Percentiles rank a stretch among this genome's conserved stretches.
Evolutionary conservation across 306 rosid genomes (phyloP).

Genomic region (Nissolia schottii): DNA sequence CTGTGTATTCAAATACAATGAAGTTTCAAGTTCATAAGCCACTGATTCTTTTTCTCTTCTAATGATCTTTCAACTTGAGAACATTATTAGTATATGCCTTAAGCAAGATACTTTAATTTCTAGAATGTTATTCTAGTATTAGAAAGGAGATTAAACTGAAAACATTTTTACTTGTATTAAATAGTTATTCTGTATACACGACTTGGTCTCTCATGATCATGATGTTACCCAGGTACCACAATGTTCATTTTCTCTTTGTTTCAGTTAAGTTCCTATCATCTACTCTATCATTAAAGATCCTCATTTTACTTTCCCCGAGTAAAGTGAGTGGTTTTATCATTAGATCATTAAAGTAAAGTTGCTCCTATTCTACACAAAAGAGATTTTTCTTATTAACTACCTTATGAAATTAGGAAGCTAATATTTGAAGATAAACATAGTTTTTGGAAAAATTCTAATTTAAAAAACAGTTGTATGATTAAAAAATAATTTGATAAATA

Average conservation of each 20-base stretch:
- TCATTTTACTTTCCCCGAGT: too few species aligned
- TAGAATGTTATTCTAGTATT: background rate
- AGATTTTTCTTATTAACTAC: too few species aligned
- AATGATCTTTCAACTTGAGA: constrained; percentile 14
- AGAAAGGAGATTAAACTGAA: background rate
- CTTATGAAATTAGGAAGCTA: too few species aligned
- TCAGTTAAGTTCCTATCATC: background rate
- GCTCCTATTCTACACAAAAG: too few species aligned
- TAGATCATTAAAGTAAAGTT: too few species aligned
- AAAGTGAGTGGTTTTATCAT: too few species aligned
- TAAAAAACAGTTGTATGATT: too few species aligned
- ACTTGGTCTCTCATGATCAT: background rate
- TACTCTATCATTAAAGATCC: too few species aligned
- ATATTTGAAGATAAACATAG: too few species aligned
- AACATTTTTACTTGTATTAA: constrained; percentile 22
- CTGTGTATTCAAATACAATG: constrained; percentile 87
- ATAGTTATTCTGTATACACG: background rate
- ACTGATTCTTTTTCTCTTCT: constrained; percentile 20
- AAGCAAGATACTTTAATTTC: background rate
- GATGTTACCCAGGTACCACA: background rate
- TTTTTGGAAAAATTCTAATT: too few species aligned
- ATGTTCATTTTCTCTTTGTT: too few species aligned
- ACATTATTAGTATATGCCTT: background rate
- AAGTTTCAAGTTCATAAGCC: constrained; percentile 45
- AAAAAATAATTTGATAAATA: too few species aligned